Percentiles rank a stretch among this genome's conserved stretches.
Evolutionary conservation across 352 stramenopile genomes (phyloP).

Genomic region (Phytophthora palmivora): DNA sequence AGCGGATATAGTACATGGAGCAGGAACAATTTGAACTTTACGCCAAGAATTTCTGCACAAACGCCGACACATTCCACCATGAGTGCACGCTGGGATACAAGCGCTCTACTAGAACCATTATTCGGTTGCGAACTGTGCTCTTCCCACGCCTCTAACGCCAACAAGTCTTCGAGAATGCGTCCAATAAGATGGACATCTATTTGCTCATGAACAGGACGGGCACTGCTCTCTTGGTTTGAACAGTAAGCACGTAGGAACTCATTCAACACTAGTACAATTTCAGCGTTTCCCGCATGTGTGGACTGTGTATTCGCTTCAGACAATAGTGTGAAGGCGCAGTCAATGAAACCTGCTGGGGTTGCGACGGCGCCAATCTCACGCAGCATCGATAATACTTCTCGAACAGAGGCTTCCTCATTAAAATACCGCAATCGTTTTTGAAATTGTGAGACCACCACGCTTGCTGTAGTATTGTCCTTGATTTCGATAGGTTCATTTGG

Average conservation of each 20-base stretch:
- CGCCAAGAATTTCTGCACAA: slow-evolving; percentile 67
- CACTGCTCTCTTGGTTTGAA: slow-evolving; percentile 1
- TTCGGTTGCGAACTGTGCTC: slow-evolving; percentile 21
- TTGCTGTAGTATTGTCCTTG: not conserved
- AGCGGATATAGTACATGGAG: slow-evolving; percentile 81
- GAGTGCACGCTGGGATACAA: slow-evolving; percentile 59
- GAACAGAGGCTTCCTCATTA: slow-evolving; percentile 70
- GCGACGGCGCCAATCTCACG: slow-evolving; percentile 49
- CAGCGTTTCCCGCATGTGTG: slow-evolving; percentile 21
- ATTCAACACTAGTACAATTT: slow-evolving; percentile 72
- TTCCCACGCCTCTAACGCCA: slow-evolving; percentile 56
- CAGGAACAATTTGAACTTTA: slow-evolving; percentile 68
- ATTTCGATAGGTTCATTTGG: slow-evolving; percentile 6
- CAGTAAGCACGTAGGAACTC: slow-evolving; percentile 59
- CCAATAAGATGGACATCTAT: slow-evolving; percentile 73
- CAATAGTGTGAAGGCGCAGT: slow-evolving; percentile 66
- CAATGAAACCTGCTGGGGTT: slow-evolving; percentile 70
- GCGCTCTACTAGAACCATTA: slow-evolving; percentile 12
- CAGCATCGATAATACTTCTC: slow-evolving; percentile 54
- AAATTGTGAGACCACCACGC: slow-evolving; percentile 72
- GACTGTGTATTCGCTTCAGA: slow-evolving; percentile 9
- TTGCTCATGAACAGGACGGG: not conserved
- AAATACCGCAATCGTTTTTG: slow-evolving; percentile 81
- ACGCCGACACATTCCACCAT: slow-evolving; percentile 81
- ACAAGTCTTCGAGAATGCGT: slow-evolving; percentile 78